Evolutionary conservation across 495 filamentous ascomycete genomes (phyloP).

Genomic region (Xylaria scruposa): DNA sequence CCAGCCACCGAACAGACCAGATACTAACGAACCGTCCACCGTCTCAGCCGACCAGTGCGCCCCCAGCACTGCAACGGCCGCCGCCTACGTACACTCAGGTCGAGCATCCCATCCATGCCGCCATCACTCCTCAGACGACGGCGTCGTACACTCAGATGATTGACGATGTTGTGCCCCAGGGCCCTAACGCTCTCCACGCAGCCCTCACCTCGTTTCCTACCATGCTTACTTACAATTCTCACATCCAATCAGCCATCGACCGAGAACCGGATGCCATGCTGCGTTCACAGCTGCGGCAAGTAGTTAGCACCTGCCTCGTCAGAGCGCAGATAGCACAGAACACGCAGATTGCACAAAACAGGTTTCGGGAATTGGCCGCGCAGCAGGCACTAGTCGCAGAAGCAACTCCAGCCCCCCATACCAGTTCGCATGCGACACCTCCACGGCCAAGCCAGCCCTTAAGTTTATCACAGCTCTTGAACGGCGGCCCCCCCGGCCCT

Average conservation of each 20-base stretch:
- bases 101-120: constrained; percentile 43
- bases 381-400: constrained; percentile 39
- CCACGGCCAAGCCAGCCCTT: constrained; percentile 25
- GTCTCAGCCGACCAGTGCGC: constrained; percentile 28
- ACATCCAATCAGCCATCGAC: constrained; percentile 52
- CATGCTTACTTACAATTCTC: constrained; percentile 48
- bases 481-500: constrained; percentile 15
- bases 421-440: constrained; percentile 15
- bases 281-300: constrained; percentile 51
- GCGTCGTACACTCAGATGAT: constrained; percentile 48
- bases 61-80: constrained; percentile 30
- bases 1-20: constrained; percentile 9
- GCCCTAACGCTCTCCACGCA: constrained; percentile 49
- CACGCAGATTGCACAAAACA: constrained; percentile 50
- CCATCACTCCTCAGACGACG: constrained; percentile 43
- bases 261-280: constrained; percentile 47
- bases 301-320: constrained; percentile 48
- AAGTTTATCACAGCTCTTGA: constrained; percentile 27
- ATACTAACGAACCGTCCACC: constrained; percentile 18
- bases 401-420: constrained; percentile 25
- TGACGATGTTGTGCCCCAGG: constrained; percentile 50
- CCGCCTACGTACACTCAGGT: constrained; percentile 36
- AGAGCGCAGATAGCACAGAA: constrained; percentile 45
- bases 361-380: constrained; percentile 39
- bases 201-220: constrained; percentile 52